These are phyloP conservation scores for Peziza echinospora DNA, from an alignment of 495 filamentous ascomycete species.

Conservation along the genomic window DNA sequence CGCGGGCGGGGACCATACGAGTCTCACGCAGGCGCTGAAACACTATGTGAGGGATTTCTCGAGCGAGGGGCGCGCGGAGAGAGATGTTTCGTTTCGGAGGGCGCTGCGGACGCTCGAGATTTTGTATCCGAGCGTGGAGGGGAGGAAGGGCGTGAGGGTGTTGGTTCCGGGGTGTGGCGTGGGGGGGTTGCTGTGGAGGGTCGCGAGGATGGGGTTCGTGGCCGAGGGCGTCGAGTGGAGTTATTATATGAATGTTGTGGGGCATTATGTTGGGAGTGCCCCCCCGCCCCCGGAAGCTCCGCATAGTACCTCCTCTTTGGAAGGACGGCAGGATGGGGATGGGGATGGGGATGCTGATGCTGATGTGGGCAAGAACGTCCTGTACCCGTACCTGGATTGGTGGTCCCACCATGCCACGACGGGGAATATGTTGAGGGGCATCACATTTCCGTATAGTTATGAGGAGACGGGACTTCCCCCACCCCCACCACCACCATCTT, in stretches of 20 bases:
- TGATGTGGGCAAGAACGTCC: conserved; percentile 2
- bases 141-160: conserved; percentile 12
- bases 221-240: conserved; percentile 27
- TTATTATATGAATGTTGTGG: conserved; percentile 23
- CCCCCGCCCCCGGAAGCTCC: conserved; percentile 1
- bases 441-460: conserved; percentile 23
- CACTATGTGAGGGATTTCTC: conserved; percentile 30
- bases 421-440: conserved; percentile 21
- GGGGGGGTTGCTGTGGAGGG: conserved; percentile 25
- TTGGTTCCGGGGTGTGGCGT: conserved; percentile 26
- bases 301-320: too few relatives aligned
- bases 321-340: not conserved
- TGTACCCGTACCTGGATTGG: conserved; percentile 26
- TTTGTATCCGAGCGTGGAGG: conserved; percentile 5
- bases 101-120: conserved; percentile 18
- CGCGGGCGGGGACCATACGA: conserved; percentile 16
- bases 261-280: conserved; percentile 12
- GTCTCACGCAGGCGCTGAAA: conserved; percentile 25
- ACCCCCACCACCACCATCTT: not conserved
- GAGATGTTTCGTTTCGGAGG: conserved; percentile 21
- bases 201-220: conserved; percentile 22
- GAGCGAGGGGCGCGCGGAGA: conserved; percentile 21
- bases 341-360: not conserved
- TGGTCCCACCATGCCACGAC: conserved; percentile 28
- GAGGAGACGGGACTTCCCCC: not conserved